Evolutionary conservation across 1,284 basidiomycete genomes (phyloP).

Genomic region (Exobasidium rhododendri): DNA sequence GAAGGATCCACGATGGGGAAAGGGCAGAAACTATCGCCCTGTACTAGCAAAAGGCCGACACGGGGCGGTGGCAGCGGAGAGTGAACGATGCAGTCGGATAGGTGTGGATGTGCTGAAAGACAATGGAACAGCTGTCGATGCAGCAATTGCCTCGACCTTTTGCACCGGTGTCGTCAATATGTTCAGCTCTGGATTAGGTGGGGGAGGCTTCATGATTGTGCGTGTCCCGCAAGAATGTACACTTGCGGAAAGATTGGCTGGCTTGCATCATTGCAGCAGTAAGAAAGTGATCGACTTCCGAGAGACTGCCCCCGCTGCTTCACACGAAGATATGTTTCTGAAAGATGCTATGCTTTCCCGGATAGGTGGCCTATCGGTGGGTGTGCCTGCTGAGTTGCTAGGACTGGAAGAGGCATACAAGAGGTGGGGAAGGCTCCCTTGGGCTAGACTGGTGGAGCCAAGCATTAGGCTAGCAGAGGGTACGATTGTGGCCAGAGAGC

Average conservation of each 20-base stretch:
- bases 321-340: constrained; percentile 68
- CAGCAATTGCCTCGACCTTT: constrained; percentile 65
- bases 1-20: constrained; percentile 10
- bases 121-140: constrained; percentile 87
- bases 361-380: constrained; percentile 60
- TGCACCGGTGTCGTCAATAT: constrained; percentile 45
- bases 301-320: constrained; percentile 72
- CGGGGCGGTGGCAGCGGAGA: constrained; percentile 43
- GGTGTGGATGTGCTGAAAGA: constrained; percentile 56
- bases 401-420: constrained; percentile 76
- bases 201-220: constrained; percentile 87
- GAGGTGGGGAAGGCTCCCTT: constrained; percentile 74
- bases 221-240: constrained; percentile 62
- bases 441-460: constrained; percentile 73
- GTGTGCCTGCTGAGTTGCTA: constrained; percentile 78
- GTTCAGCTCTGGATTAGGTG: constrained; percentile 80
- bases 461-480: constrained; percentile 61
- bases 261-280: not conserved
- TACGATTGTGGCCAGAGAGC: constrained; percentile 72
- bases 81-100: constrained; percentile 28
- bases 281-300: constrained; percentile 69
- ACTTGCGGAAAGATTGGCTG: not conserved
- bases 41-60: constrained; percentile 23
- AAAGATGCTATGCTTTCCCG: constrained; percentile 60
- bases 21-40: constrained; percentile 5